Conservation (phyloP, 2,329 filamentous ascomycete species). For the Epichloe typhina region DNA sequence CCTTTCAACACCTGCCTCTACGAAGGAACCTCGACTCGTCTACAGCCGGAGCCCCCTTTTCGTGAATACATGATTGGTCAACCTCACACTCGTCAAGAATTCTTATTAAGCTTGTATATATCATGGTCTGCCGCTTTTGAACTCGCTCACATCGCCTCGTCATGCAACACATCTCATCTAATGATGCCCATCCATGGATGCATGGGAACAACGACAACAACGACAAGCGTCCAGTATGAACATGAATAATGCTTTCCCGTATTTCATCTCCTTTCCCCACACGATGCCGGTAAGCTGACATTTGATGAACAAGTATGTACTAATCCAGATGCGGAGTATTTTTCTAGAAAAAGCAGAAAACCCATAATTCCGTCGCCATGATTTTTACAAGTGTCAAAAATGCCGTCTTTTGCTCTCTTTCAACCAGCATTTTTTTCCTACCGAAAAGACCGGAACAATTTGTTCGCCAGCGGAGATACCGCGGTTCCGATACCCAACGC, state of each 20-base stretch:
- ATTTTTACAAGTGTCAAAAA: not conserved
- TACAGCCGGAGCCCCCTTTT: too few species aligned
- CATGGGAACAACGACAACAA: not conserved
- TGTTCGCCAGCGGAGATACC: conserved; percentile 29
- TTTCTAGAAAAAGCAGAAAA: not conserved
- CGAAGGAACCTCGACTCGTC: too few species aligned
- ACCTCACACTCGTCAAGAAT: not conserved
- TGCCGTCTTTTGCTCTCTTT: not conserved
- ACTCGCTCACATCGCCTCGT: not conserved
- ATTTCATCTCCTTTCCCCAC: not conserved
- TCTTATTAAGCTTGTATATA: not conserved
- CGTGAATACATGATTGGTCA: too few species aligned
- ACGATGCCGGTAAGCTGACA: too few species aligned
- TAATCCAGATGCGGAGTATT: too few species aligned
- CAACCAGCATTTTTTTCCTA: conserved; percentile 11
- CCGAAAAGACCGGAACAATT: conserved; percentile 29
- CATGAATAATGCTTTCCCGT: not conserved
- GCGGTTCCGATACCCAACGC: conserved; percentile 18
- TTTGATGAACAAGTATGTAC: too few species aligned
- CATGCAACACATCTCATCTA: not conserved
- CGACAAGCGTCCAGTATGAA: not conserved
- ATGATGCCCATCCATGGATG: not conserved
- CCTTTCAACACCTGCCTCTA: too few species aligned
- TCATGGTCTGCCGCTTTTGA: not conserved
- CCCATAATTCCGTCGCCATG: not conserved